Evolutionary conservation across 2,329 filamentous ascomycete species (phyloP).

Genomic region (Diaporthe humulicola): DNA sequence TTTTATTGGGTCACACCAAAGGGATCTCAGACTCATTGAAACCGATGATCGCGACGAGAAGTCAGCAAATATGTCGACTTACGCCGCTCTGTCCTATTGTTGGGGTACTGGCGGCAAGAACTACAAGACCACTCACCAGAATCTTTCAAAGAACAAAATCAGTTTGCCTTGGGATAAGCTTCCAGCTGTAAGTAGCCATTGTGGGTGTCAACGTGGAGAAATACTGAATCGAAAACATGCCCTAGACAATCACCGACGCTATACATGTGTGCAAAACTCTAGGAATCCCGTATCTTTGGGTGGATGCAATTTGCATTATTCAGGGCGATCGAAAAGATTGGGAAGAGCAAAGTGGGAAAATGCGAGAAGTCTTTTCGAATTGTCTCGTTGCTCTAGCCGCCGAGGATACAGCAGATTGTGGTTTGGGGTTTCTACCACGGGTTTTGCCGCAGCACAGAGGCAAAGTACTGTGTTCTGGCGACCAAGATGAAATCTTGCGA

Average conservation of each 20-base stretch:
- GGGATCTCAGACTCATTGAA: background rate
- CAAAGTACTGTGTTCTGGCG: background rate
- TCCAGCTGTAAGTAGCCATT: background rate
- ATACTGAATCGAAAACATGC: too few relatives aligned
- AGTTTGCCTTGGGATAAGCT: background rate
- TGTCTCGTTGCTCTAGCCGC: background rate
- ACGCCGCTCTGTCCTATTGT: background rate
- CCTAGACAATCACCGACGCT: background rate
- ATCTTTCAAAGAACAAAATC: background rate
- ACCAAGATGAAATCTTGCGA: background rate
- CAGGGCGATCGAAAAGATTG: background rate
- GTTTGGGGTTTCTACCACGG: background rate
- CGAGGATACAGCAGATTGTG: background rate
- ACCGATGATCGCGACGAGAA: background rate
- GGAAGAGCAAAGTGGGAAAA: background rate
- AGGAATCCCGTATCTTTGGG: background rate
- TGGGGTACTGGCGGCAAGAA: background rate
- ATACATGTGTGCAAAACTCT: background rate
- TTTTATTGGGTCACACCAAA: background rate
- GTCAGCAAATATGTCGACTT: background rate
- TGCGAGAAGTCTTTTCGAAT: background rate
- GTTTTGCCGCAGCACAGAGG: background rate
- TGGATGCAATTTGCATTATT: background rate
- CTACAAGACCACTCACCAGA: background rate
- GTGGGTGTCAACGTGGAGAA: background rate